These are phyloP conservation scores for Escallonia rubra DNA, from an alignment of 129 eudicot genomes.

Conservation along the genomic window DNA sequence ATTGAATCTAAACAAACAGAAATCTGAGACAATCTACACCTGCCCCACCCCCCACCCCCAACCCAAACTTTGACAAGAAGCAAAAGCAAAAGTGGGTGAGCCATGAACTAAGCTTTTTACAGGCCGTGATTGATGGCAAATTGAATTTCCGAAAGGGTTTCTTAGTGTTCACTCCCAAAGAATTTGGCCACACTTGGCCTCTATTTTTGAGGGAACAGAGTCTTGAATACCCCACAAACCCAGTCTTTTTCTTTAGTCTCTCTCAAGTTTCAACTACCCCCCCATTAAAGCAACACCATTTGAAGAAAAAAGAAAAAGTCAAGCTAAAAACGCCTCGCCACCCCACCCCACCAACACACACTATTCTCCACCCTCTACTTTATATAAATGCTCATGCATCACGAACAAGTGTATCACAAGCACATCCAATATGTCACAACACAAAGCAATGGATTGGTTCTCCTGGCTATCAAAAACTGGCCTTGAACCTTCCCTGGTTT, in stretches of 20 bases:
- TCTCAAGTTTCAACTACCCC: slow-evolving; percentile 29
- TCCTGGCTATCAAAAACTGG: slow-evolving; percentile 60
- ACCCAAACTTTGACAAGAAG: not conserved
- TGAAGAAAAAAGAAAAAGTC: slow-evolving; percentile 11
- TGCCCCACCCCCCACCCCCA: not conserved
- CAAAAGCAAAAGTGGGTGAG: slow-evolving; percentile 15
- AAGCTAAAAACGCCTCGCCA: too few species aligned
- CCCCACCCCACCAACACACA: not conserved
- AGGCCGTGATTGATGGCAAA: slow-evolving; percentile 56
- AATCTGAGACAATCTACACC: not conserved
- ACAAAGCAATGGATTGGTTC: slow-evolving; percentile 67
- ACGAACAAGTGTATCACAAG: not conserved
- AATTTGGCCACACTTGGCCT: slow-evolving; percentile 20
- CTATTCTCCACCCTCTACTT: not conserved
- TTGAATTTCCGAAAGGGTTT: slow-evolving; percentile 11
- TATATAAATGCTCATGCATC: slow-evolving; percentile 18
- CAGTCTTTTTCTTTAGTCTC: slow-evolving; percentile 26
- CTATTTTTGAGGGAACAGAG: slow-evolving; percentile 16
- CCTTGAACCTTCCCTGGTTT: slow-evolving; percentile 43
- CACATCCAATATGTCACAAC: not conserved
- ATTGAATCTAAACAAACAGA: too few species aligned
- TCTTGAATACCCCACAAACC: slow-evolving; percentile 29
- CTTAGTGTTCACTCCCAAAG: slow-evolving; percentile 28
- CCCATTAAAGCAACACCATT: slow-evolving; percentile 1
- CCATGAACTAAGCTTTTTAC: slow-evolving; percentile 11